Evolutionary conservation across 495 filamentous ascomycete species (phyloP), one percentile per base, ranked within the genome.

Genomic region (Neurospora sublineolata): DNA sequence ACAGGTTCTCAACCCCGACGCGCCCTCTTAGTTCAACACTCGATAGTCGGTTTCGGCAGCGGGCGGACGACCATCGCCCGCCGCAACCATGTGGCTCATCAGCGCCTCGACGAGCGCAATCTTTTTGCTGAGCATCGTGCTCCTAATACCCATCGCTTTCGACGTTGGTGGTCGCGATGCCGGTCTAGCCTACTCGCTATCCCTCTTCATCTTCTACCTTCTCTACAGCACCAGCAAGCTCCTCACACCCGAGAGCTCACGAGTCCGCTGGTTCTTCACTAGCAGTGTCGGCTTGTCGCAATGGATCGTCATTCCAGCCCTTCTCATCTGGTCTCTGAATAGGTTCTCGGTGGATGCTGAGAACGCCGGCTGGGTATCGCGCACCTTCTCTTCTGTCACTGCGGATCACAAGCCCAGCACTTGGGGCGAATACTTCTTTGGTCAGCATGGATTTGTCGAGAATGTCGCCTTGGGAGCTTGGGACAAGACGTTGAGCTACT

Each of bases 151-250:
- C 72, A 88, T 99, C 70, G 91, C 95, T 74, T 99, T 97, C 82
- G 95, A 99, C 85, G 94, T 99, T 77, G 95, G 95, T 79, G 95
- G 95, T 68, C 89, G 93, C 79, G 93, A 93, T 73, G 94, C 93
- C 80, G 95, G 95, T 74, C 87, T 99, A 75, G 93, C 93, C 75
- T 97, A 93, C 82, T 97, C 93, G 74, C 87, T 97, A 46, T 88
- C 93, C 14, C 87, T 99, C 23, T 91, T 94, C 41, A 82, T 84
- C 73, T 97, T 96, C 84, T 97, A 99, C 83, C 91, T 96, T 77
- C 82, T 94, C 76, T 92, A 95, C 80, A 96, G 93, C 41, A 83
- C 89, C 70, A 85, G 93, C 75, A 92, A 90, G 74, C 86, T 97
- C 40, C 84, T 89, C 11, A 97, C 94, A 4, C 94, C 94, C n/a